These are phyloP conservation scores for Pleurotus citrinopileatus DNA, from an alignment of 768 basidiomycete species.

Conservation along the genomic window DNA sequence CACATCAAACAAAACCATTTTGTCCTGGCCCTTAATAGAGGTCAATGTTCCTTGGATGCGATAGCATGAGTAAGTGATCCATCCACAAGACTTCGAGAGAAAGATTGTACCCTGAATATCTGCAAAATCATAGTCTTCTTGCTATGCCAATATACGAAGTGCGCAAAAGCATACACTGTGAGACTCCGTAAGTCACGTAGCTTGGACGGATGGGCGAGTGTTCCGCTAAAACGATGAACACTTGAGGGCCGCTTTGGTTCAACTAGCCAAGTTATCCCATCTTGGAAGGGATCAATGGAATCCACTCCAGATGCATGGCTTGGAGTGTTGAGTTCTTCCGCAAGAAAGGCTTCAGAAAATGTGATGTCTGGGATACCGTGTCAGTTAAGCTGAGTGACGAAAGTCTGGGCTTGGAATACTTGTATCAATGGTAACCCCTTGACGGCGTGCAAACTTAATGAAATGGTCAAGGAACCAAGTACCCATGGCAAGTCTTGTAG, in stretches of 20 bases:
- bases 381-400: background rate
- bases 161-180: constrained; percentile 14
- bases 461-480: background rate
- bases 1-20: constrained; percentile 14
- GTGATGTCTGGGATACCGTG: background rate
- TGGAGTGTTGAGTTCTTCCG: background rate
- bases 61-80: background rate
- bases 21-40: constrained; percentile 8
- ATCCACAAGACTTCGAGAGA: background rate
- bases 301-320: constrained; percentile 8
- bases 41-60: constrained; percentile 12
- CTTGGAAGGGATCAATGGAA: background rate
- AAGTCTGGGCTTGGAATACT: background rate
- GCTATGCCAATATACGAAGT: constrained; percentile 12
- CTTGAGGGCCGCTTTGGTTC: constrained; percentile 11
- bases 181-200: background rate
- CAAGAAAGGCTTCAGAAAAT: background rate
- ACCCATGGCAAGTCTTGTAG: background rate
- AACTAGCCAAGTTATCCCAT: constrained; percentile 15
- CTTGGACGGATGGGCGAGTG: constrained; percentile 6
- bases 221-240: constrained; percentile 12
- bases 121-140: constrained; percentile 10
- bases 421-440: background rate
- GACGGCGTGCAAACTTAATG: background rate
- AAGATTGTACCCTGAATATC: constrained; percentile 13